Evolutionary conservation across 805 yeast species (phyloP).

Genomic region (Scheffersomyces coipomensis): DNA sequence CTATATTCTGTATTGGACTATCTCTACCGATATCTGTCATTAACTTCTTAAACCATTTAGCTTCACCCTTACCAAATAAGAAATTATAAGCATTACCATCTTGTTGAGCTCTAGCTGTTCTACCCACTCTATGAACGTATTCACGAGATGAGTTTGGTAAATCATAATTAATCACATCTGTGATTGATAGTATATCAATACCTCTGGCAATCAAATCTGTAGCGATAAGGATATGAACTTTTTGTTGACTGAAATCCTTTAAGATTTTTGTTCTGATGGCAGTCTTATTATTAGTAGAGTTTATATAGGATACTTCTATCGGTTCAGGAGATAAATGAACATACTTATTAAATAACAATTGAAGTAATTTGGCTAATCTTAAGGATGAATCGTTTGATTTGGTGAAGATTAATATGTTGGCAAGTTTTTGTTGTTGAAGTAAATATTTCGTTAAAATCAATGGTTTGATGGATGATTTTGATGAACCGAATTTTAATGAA

Average conservation of each 20-base stretch:
- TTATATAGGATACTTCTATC: constrained; percentile 44
- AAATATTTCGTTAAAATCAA: constrained; percentile 63
- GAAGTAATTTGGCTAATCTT: constrained; percentile 66
- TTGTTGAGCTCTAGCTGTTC: constrained; percentile 93
- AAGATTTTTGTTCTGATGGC: constrained; percentile 55
- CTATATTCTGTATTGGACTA: constrained; percentile 16
- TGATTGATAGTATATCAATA: constrained; percentile 70
- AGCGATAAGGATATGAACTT: constrained; percentile 58
- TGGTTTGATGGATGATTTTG: constrained; percentile 61
- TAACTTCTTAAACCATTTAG: constrained; percentile 54
- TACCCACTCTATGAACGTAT: constrained; percentile 93
- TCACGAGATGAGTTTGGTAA: constrained; percentile 86
- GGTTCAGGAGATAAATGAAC: constrained; percentile 10
- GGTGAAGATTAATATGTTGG: constrained; percentile 59
- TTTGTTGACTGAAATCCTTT: constrained; percentile 55
- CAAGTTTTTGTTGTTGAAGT: constrained; percentile 21
- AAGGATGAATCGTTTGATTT: constrained; percentile 84
- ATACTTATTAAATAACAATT: constrained; percentile 35
- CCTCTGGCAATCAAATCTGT: constrained; percentile 98
- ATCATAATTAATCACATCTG: constrained; percentile 85
- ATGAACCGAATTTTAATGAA: constrained; percentile 37
- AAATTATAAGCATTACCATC: constrained; percentile 73
- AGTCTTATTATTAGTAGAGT: constrained; percentile 54
- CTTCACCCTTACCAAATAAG: constrained; percentile 77
- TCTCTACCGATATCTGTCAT: constrained; percentile 49